Percentiles rank a stretch among this genome's conserved stretches.
Evolutionary conservation across 2,329 filamentous ascomycete species (phyloP).

Genomic region (Daldinia sp.): DNA sequence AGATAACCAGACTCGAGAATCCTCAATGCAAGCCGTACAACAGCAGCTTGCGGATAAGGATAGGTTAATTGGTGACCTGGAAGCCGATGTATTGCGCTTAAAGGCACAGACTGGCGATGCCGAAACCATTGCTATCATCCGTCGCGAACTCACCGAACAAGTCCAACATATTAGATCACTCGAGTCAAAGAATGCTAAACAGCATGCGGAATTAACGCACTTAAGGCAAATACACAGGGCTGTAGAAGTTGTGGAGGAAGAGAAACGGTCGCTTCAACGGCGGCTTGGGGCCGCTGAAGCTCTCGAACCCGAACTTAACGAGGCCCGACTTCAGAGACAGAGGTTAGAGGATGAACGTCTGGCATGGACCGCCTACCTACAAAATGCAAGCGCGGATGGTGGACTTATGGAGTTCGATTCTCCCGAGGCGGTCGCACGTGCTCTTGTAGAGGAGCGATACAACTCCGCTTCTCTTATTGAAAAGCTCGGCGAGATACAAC

Average conservation of each 20-base stretch:
- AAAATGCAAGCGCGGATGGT: conserved; percentile 71
- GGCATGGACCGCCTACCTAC: conserved; percentile 88
- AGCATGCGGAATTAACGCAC: conserved; percentile 82
- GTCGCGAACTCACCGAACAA: conserved; percentile 89
- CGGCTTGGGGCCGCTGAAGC: conserved; percentile 80
- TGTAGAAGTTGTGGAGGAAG: conserved; percentile 94
- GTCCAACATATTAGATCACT: conserved; percentile 89
- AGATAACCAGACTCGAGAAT: conserved; percentile 68
- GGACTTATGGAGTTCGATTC: conserved; percentile 82
- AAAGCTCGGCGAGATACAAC: conserved; percentile 80
- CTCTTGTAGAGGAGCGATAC: conserved; percentile 84
- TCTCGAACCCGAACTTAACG: conserved; percentile 80
- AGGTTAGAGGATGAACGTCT: conserved; percentile 88
- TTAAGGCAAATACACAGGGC: conserved; percentile 84
- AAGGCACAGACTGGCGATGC: conserved; percentile 89
- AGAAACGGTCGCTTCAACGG: conserved; percentile 85
- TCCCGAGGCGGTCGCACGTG: conserved; percentile 86
- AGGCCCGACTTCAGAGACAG: conserved; percentile 84
- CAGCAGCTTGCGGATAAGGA: conserved; percentile 77
- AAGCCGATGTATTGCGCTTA: conserved; percentile 84
- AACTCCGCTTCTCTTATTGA: conserved; percentile 85
- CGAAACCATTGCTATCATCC: conserved; percentile 86
- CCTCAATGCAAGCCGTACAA: conserved; percentile 71
- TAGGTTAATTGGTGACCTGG: conserved; percentile 76
- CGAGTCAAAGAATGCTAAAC: conserved; percentile 83